Evolutionary conservation across 2,329 filamentous ascomycete species (phyloP).

Genomic region (Talaromyces pinophilus): DNA sequence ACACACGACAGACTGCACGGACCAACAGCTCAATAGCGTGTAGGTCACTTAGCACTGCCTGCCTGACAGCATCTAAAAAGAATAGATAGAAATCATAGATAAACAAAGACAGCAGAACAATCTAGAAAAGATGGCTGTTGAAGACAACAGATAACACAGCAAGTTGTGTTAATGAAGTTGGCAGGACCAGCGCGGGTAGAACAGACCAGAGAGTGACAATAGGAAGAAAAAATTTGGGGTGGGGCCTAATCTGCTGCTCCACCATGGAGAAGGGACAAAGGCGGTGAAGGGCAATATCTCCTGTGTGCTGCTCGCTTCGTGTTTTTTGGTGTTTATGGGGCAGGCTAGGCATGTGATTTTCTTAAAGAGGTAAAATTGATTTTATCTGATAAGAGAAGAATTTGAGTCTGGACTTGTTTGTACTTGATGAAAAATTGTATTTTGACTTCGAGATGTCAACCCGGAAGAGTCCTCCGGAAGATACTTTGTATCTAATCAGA

Average conservation of each 20-base stretch:
- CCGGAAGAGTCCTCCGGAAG: slow-evolving; percentile 11
- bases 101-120: not conserved
- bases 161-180: not conserved
- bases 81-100: not conserved
- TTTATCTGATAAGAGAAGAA: not conserved
- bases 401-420: not conserved
- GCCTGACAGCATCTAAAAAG: not conserved
- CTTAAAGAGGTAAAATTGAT: slow-evolving; percentile 11
- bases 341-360: not conserved
- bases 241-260: slow-evolving; percentile 12
- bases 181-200: not conserved
- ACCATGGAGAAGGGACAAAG: slow-evolving; percentile 11
- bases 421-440: too few relatives aligned
- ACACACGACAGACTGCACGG: slow-evolving; percentile 17
- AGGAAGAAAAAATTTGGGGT: slow-evolving; percentile 22
- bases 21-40: not conserved
- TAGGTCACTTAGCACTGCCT: slow-evolving; percentile 2
- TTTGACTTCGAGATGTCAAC: not conserved
- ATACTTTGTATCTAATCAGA: not conserved
- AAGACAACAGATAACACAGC: not conserved
- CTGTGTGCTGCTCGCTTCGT: slow-evolving; percentile 16
- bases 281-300: slow-evolving; percentile 3
- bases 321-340: not conserved
- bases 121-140: not conserved
- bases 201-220: slow-evolving; percentile 3